phyloP scores from a whole-genome alignment of 1,284 basidiomycete genomes.

The Trametes sp. region DNA sequence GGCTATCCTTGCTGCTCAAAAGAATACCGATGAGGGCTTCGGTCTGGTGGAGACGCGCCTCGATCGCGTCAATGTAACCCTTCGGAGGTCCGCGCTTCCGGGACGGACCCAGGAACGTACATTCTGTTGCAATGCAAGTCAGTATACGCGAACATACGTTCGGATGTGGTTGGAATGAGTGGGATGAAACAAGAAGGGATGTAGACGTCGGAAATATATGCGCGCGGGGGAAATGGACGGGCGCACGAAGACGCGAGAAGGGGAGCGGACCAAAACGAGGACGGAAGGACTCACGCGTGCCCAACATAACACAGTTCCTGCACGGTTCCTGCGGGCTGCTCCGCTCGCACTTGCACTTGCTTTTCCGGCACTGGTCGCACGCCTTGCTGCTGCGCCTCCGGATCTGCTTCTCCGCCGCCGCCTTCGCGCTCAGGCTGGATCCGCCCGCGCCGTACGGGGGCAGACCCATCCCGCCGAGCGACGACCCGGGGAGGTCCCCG shows the following conservation, averaged over 20 bases:
- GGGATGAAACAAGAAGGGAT: not conserved
- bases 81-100: slow-evolving; percentile 87
- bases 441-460: slow-evolving; percentile 32
- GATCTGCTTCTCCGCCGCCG: slow-evolving; percentile 56
- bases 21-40: slow-evolving; percentile 85
- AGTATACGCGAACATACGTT: slow-evolving; percentile 2
- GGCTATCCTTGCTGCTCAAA: slow-evolving; percentile 68
- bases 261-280: slow-evolving; percentile 9
- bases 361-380: slow-evolving; percentile 84
- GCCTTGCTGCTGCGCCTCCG: slow-evolving; percentile 77
- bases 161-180: not conserved
- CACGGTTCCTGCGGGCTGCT: slow-evolving; percentile 62
- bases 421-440: slow-evolving; percentile 23
- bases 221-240: not conserved
- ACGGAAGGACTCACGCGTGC: slow-evolving; percentile 59
- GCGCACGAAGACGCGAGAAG: not conserved
- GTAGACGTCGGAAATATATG: not conserved
- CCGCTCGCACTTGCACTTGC: slow-evolving; percentile 81
- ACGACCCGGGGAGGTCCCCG: slow-evolving; percentile 39
- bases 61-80: slow-evolving; percentile 91
- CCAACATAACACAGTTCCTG: slow-evolving; percentile 76
- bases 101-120: slow-evolving; percentile 84
- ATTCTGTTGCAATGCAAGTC: slow-evolving; percentile 51
- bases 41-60: slow-evolving; percentile 86
- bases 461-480: slow-evolving; percentile 31